Percentiles rank a stretch among this genome's conserved stretches.
These are phyloP conservation scores for Sindora glabra DNA, from an alignment of 306 rosid species.

Conservation along the genomic window DNA sequence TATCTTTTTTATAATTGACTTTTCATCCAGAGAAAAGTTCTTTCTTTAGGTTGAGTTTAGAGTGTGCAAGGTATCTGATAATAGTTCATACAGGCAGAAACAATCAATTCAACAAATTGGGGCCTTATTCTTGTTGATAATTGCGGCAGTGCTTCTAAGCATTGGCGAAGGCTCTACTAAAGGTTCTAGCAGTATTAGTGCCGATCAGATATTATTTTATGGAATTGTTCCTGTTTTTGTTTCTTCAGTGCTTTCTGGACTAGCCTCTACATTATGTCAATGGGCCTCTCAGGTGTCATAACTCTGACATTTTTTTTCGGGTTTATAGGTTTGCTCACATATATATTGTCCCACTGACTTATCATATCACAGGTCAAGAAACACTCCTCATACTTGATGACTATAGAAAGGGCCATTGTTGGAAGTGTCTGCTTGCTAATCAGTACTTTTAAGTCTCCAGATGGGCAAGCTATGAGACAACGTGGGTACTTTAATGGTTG, in stretches of 20 bases:
- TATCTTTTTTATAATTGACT: background rate
- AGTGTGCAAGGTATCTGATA: constrained; percentile 23
- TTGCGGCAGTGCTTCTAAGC: constrained; percentile 88
- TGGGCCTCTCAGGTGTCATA: constrained; percentile 95
- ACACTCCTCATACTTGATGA: constrained; percentile 94
- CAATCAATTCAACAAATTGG: constrained; percentile 92
- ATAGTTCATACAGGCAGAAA: constrained; percentile 57
- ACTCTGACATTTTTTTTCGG: constrained; percentile 12
- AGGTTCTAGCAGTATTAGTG: constrained; percentile 36
- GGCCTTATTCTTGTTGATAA: constrained; percentile 76
- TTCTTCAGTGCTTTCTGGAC: constrained; percentile 91
- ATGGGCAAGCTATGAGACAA: constrained; percentile 71
- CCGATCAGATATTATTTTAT: constrained; percentile 69
- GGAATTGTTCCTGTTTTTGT: constrained; percentile 88
- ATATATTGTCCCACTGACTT: background rate
- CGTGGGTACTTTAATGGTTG: constrained; percentile 80
- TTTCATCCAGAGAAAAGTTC: background rate
- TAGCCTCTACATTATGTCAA: constrained; percentile 93
- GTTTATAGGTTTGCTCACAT: background rate
- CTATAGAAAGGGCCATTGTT: constrained; percentile 88
- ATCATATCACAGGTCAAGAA: constrained; percentile 72
- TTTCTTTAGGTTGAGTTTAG: background rate
- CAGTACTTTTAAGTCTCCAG: constrained; percentile 82
- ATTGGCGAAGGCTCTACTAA: constrained; percentile 87
- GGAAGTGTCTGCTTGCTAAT: constrained; percentile 71